Percentiles rank a stretch among this genome's conserved stretches.
phyloP scores from a whole-genome alignment of 2,329 filamentous ascomycete genomes.

The Septoria petroselini region DNA sequence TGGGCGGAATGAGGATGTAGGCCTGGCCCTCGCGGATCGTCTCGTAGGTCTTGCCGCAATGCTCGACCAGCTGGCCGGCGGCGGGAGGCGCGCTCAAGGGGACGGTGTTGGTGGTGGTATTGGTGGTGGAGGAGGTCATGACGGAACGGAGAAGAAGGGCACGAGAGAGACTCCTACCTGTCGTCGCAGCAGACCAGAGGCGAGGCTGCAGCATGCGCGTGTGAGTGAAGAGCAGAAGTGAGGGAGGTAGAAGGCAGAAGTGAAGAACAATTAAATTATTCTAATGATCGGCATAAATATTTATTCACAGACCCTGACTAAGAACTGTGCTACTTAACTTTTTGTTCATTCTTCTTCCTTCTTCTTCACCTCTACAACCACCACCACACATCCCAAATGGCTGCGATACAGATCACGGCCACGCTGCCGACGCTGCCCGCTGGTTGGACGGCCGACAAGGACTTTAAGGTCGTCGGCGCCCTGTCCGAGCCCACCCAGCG shows the following conservation, averaged over 20 bases:
- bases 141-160: conserved; percentile 5
- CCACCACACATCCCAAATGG: conserved; percentile 51
- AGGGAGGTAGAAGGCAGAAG: background rate
- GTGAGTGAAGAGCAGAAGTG: background rate
- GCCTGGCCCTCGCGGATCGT: conserved; percentile 66
- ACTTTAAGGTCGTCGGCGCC: conserved; percentile 80
- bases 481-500: conserved; percentile 76
- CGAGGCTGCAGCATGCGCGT: conserved; percentile 19
- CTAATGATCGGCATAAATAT: too few species aligned
- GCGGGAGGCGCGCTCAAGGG: conserved; percentile 28
- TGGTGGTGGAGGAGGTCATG: conserved; percentile 2
- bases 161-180: conserved; percentile 19
- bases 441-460: conserved; percentile 83
- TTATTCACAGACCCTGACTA: too few species aligned
- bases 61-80: conserved; percentile 35
- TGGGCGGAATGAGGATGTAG: conserved; percentile 61
- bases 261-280: background rate
- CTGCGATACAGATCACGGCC: conserved; percentile 59
- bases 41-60: conserved; percentile 41
- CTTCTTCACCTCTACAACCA: too few species aligned
- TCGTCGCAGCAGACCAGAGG: conserved; percentile 4
- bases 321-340: too few species aligned
- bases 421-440: conserved; percentile 72
- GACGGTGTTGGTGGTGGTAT: too few species aligned
- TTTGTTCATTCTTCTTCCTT: too few species aligned